Conservation (phyloP, 2,329 filamentous ascomycete species). For the Penicillium crustosum region DNA sequence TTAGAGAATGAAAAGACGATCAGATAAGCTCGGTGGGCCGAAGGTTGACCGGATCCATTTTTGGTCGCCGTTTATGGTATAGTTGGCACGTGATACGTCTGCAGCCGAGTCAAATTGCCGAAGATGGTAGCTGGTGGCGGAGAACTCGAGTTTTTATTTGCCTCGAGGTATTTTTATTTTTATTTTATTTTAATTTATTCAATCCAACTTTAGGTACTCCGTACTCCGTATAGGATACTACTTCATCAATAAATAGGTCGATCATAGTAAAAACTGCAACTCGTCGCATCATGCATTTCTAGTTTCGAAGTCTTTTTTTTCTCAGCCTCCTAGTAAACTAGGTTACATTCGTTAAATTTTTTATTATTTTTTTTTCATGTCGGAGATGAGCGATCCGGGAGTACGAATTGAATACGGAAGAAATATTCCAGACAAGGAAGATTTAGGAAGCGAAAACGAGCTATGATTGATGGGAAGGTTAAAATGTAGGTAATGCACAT, state of each 20-base stretch:
- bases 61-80: slow-evolving; percentile 13
- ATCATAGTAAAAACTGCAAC: not conserved
- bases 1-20: slow-evolving; percentile 7
- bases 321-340: slow-evolving; percentile 1
- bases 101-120: slow-evolving; percentile 1
- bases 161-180: not conserved
- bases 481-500: slow-evolving; percentile 13
- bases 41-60: not conserved
- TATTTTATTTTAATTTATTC: not conserved
- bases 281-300: slow-evolving; percentile 12
- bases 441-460: slow-evolving; percentile 2
- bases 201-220: too few species aligned
- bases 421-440: slow-evolving; percentile 3
- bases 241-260: not conserved
- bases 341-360: slow-evolving; percentile 8
- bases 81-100: slow-evolving; percentile 14
- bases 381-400: slow-evolving; percentile 25
- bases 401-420: slow-evolving; percentile 26
- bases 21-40: slow-evolving; percentile 12
- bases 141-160: not conserved
- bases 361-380: not conserved
- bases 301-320: not conserved
- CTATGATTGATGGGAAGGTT: slow-evolving; percentile 20
- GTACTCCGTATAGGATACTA: not conserved
- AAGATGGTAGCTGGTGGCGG: slow-evolving; percentile 18